Evolutionary conservation across 768 basidiomycete genomes (phyloP).

Genomic region (Termitomyces titanicus): DNA sequence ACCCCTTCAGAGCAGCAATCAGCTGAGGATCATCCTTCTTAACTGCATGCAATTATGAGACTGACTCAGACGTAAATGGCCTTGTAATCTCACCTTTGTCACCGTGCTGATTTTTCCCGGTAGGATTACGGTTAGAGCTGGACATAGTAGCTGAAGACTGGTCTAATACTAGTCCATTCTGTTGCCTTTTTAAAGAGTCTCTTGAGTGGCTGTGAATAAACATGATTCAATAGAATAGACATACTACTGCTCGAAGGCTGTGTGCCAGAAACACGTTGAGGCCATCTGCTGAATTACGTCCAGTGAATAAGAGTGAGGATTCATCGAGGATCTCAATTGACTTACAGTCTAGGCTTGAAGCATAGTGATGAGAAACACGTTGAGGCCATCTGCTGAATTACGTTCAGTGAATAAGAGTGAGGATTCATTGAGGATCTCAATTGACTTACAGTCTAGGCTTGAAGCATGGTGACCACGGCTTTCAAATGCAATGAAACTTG

Average conservation of each 20-base stretch:
- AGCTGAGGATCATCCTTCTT: not conserved
- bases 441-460: no score
- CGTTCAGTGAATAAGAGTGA: not conserved
- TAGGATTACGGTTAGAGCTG: not conserved
- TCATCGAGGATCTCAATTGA: slow-evolving; percentile 4
- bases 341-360: no score
- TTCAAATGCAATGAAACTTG: no score
- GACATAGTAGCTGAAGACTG: not conserved
- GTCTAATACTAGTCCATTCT: not conserved
- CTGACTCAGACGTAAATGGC: not conserved
- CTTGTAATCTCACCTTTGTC: not conserved
- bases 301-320: not conserved
- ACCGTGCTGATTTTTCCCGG: not conserved
- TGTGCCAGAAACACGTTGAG: not conserved
- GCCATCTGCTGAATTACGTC: not conserved
- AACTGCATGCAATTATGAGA: not conserved
- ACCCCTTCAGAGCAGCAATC: no score
- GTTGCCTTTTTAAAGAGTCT: not conserved
- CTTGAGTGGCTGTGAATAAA: not conserved
- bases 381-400: not conserved
- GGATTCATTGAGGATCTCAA: not conserved
- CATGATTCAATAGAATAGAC: not conserved
- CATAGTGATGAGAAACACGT: not conserved
- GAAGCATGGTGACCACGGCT: no score
- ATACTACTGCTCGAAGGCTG: not conserved